A percentile compares a stretch with the other conserved stretches of the same genome.
Evolutionary conservation across 2,329 filamentous ascomycete genomes (phyloP).

Genomic region (Arthrinium puccinioides): DNA sequence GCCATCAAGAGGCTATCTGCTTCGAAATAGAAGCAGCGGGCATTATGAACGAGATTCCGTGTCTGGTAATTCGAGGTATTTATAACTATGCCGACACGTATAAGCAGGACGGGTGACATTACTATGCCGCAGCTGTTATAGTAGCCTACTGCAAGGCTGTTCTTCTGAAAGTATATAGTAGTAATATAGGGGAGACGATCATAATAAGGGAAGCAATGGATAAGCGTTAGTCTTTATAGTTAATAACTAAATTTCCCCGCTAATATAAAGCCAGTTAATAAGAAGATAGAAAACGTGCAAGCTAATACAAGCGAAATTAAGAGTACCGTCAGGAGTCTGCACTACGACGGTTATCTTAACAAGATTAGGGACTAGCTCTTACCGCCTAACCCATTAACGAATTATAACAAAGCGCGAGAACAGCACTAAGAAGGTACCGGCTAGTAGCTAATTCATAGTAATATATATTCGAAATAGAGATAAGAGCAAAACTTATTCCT

Average conservation of each 20-base stretch:
- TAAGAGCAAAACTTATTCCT: slow-evolving; percentile 17
- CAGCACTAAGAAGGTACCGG: slow-evolving; percentile 24
- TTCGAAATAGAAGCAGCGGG: slow-evolving; percentile 27
- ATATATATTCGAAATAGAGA: slow-evolving; percentile 23
- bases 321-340: neutral
- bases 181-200: neutral
- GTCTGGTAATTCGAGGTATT: slow-evolving; percentile 23
- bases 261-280: neutral
- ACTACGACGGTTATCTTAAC: neutral
- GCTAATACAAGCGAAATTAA: neutral
- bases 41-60: slow-evolving; percentile 20
- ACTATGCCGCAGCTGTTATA: slow-evolving; percentile 15
- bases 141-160: slow-evolving; percentile 15
- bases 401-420: slow-evolving; percentile 22
- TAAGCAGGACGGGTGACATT: slow-evolving; percentile 17
- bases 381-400: slow-evolving; percentile 25
- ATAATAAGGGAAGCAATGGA: neutral
- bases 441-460: slow-evolving; percentile 24
- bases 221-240: neutral
- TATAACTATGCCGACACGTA: slow-evolving; percentile 23
- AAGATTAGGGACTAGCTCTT: slow-evolving; percentile 22
- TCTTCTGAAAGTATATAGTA: neutral
- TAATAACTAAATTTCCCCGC: neutral
- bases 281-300: neutral
- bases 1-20: slow-evolving; percentile 13